Conservation (phyloP, 768 basidiomycete species). For the Rhizopogon roseolus region DNA sequence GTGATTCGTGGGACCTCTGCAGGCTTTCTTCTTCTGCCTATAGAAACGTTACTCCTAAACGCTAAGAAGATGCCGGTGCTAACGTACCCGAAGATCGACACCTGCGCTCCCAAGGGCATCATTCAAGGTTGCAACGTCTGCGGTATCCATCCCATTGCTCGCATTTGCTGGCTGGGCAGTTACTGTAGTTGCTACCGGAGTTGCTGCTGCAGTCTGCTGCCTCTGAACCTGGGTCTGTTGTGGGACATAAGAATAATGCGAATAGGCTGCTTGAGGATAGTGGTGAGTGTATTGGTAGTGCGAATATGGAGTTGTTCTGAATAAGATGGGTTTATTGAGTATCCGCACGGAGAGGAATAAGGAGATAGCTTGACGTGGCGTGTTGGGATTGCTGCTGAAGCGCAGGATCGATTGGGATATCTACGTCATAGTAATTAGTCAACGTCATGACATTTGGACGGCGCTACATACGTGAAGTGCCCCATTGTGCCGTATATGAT, state of each 20-base stretch:
- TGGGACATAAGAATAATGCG: constrained; percentile 40
- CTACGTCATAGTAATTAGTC: constrained; percentile 23
- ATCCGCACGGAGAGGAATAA: background rate
- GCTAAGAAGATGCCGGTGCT: background rate
- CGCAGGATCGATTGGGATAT: constrained; percentile 66
- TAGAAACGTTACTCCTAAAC: background rate
- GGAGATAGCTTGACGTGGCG: constrained; percentile 32
- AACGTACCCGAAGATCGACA: constrained; percentile 71
- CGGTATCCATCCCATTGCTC: constrained; percentile 46
- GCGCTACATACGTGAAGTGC: constrained; percentile 29
- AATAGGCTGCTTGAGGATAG: constrained; percentile 31
- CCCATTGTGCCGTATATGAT: constrained; percentile 36
- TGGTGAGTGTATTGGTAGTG: constrained; percentile 40
- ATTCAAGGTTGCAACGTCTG: constrained; percentile 75
- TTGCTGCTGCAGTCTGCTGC: constrained; percentile 14
- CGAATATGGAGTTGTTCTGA: constrained; percentile 44
- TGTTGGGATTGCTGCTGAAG: constrained; percentile 55
- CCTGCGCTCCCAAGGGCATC: constrained; percentile 85
- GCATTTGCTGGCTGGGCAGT: constrained; percentile 16
- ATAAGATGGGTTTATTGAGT: constrained; percentile 9
- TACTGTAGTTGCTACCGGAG: constrained; percentile 11
- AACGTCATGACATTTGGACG: background rate
- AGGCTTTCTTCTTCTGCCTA: constrained; percentile 86
- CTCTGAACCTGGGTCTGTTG: constrained; percentile 26
- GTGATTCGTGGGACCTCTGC: constrained; percentile 60